Evolutionary conservation across 345 rosid species (phyloP), one percentile per base, ranked within the genome.

Genomic region (Ceriops tagal): DNA sequence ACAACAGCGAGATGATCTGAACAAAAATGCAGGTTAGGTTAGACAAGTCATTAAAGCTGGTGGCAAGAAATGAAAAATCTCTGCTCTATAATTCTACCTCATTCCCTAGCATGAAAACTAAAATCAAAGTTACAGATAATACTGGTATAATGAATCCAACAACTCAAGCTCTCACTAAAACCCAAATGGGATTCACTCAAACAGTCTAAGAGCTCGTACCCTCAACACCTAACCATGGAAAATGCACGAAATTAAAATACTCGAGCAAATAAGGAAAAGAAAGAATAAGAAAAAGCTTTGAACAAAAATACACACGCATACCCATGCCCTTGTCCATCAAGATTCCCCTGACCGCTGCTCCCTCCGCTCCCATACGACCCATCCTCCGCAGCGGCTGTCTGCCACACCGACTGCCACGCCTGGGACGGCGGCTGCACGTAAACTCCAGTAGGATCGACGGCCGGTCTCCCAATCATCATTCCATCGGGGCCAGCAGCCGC

Each of bases 381-480:
- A 66, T 85, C 96, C 51, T 91, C 92, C 0, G 80, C 68, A 1
- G 82, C 82, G 0, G 89, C 61, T 16, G 83, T 80, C 87, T 91
- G 92, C 97, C 97, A 91, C 28, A 87, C 95, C 47, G 91, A 87
- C 79, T 93, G 96, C 98, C 98, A 93, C 4, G 96, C 90, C 85
- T 91, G 98, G 31, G 95, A 91, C 10, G 97, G 98, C 5, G 97
- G 92, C 80, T 91, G 96, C 6, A 77, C 83, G 60, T 83, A 87
- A 49, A 89, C 85, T 6, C 90, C 92, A 56, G 81, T 65, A 24
- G 92, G 93, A 51, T 91, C 97, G 73, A 91, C 74, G 6, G 92
- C 96, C 0, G 98, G 98, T 70, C 91, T 79, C 3, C 98, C 98
- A 59, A 91, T 93, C 97, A 93, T 91, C 74, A 92, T 93, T 18